A percentile compares a stretch with the other conserved stretches of the same genome.
phyloP scores from a whole-genome alignment of 2,329 filamentous ascomycete species.

The Dactylellina cionopaga region DNA sequence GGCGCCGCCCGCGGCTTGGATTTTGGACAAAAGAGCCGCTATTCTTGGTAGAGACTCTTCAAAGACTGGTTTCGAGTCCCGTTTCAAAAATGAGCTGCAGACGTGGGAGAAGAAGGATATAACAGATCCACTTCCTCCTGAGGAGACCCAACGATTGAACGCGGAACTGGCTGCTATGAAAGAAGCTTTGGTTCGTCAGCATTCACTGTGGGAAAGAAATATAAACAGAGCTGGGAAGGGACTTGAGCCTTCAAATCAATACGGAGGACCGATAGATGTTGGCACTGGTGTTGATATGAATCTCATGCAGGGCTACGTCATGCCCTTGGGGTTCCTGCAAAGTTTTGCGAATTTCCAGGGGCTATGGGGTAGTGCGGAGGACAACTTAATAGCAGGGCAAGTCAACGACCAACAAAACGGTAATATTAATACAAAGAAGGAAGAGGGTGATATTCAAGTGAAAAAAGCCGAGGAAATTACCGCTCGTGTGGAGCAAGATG shows the following conservation, averaged over 20 bases:
- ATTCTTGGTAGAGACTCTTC: background rate
- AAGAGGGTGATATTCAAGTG: background rate
- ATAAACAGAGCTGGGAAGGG: too few species aligned
- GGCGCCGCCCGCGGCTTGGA: conserved; percentile 10
- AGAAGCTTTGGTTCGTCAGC: background rate
- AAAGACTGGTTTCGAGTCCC: conserved; percentile 7
- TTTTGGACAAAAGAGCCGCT: background rate
- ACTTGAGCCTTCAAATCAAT: too few species aligned
- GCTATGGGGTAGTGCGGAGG: too few species aligned
- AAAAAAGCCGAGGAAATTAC: too few species aligned
- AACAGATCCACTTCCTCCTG: background rate
- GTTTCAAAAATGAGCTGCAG: background rate
- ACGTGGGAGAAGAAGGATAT: background rate
- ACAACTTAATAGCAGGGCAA: too few species aligned
- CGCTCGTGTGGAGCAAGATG: background rate
- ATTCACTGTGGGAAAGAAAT: background rate
- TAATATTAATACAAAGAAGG: background rate
- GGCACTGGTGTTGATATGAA: too few species aligned
- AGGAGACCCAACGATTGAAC: background rate
- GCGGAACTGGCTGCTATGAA: background rate
- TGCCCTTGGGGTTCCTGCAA: too few species aligned
- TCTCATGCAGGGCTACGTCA: too few species aligned
- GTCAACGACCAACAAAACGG: too few species aligned
- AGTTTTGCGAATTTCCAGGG: too few species aligned
- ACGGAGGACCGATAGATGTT: too few species aligned